A percentile compares a stretch with the other conserved stretches of the same genome.
Evolutionary conservation across 1,139 yeast species (phyloP).

Genomic region (Barnettozyma hawaiiensis): DNA sequence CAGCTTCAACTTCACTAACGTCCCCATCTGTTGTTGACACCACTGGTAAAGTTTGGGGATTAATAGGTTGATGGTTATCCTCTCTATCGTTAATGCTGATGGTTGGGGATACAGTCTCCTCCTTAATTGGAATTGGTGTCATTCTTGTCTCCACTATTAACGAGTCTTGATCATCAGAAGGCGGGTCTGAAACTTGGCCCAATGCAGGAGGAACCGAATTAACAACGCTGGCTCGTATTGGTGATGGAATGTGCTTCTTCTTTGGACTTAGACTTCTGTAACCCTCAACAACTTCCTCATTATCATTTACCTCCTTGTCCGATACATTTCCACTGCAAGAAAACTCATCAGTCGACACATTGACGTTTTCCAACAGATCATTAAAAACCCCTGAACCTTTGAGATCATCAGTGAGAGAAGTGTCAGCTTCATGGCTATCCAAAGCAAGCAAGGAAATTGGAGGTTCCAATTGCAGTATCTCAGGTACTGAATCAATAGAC

Average conservation of each 20-base stretch:
- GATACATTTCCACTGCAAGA: neutral
- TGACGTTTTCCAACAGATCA: constrained; percentile 6
- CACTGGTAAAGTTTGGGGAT: neutral
- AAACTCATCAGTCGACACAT: neutral
- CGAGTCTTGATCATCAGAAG: neutral
- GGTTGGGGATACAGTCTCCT: neutral
- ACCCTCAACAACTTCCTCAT: constrained; percentile 8
- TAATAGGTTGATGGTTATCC: neutral
- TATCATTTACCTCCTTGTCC: constrained; percentile 1
- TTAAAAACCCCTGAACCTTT: constrained; percentile 18
- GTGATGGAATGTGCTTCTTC: neutral
- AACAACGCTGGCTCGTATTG: neutral
- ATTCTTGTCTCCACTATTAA: neutral
- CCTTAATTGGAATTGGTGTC: neutral
- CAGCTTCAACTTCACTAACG: neutral
- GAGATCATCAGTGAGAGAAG: constrained; percentile 20
- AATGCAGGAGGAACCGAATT: neutral
- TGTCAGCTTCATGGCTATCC: constrained; percentile 9
- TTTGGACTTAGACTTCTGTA: constrained; percentile 9
- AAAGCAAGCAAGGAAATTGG: constrained; percentile 10
- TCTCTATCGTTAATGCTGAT: neutral
- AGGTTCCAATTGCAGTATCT: constrained; percentile 3
- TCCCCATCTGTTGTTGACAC: neutral
- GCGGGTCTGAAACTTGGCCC: neutral
- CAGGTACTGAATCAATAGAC: neutral